These are phyloP conservation scores for Geum urbanum DNA, from an alignment of 306 rosid species.

Conservation along the genomic window DNA sequence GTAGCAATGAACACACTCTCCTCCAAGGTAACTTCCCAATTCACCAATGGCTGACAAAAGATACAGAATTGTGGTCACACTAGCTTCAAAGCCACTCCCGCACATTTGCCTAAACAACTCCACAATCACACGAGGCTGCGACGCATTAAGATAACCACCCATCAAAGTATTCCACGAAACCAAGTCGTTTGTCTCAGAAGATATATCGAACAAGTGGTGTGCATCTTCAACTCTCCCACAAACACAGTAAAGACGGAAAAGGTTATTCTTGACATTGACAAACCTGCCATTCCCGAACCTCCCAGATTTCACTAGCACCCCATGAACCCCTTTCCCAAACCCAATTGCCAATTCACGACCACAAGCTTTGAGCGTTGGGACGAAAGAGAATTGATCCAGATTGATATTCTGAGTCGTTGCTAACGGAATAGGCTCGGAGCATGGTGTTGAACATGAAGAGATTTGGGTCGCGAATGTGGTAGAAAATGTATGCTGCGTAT, in stretches of 20 bases:
- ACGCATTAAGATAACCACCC: slow-evolving; percentile 53
- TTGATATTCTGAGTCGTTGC: slow-evolving; percentile 24
- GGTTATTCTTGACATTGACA: slow-evolving; percentile 47
- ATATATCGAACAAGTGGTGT: slow-evolving; percentile 50
- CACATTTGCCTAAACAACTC: slow-evolving; percentile 44
- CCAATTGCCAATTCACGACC: slow-evolving; percentile 37
- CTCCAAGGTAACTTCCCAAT: slow-evolving; percentile 29
- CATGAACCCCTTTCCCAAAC: slow-evolving; percentile 61
- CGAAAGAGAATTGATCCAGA: slow-evolving; percentile 54
- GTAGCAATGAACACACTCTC: slow-evolving; percentile 46
- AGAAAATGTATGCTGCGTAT: slow-evolving; percentile 61
- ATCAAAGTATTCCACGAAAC: slow-evolving; percentile 65
- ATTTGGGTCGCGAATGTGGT: slow-evolving; percentile 42
- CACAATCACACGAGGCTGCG: slow-evolving; percentile 39
- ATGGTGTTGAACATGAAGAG: slow-evolving; percentile 68
- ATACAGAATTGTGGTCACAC: slow-evolving; percentile 40
- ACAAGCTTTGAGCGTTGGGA: slow-evolving; percentile 49
- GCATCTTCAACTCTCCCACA: slow-evolving; percentile 53
- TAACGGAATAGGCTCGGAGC: slow-evolving; percentile 55
- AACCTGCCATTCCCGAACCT: slow-evolving; percentile 51
- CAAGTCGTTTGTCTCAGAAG: slow-evolving; percentile 45
- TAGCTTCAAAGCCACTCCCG: slow-evolving; percentile 35
- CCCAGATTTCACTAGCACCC: slow-evolving; percentile 53
- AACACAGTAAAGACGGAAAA: slow-evolving; percentile 48
- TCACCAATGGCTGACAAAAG: slow-evolving; percentile 55